Percentiles rank a stretch among this genome's conserved stretches.
These are phyloP conservation scores for Heracleum sosnowskyi DNA, from an alignment of 129 eudicot species.

Conservation along the genomic window DNA sequence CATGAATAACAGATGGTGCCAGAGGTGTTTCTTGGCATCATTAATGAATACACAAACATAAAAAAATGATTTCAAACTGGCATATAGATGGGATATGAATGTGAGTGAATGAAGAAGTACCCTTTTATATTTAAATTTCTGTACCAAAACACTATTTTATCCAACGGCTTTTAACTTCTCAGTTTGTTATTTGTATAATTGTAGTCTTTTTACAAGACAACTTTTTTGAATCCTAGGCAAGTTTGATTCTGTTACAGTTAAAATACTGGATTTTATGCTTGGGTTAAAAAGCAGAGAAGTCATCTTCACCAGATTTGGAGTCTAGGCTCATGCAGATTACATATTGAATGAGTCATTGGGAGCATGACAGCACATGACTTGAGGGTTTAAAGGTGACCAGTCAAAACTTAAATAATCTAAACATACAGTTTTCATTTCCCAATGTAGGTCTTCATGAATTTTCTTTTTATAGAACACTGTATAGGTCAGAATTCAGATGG, in stretches of 20 bases:
- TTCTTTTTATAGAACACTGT: not conserved
- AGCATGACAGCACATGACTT: slow-evolving; percentile 27
- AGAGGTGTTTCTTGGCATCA: slow-evolving; percentile 57
- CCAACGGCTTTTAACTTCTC: not conserved
- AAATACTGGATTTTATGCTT: slow-evolving; percentile 19
- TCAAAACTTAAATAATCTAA: slow-evolving; percentile 12
- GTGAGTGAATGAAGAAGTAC: slow-evolving; percentile 41
- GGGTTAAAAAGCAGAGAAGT: slow-evolving; percentile 30
- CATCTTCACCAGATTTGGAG: slow-evolving; percentile 41
- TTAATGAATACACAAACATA: slow-evolving; percentile 32
- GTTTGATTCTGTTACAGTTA: slow-evolving; percentile 22
- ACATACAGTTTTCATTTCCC: slow-evolving; percentile 8
- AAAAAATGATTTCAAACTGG: slow-evolving; percentile 38
- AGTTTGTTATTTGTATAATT: not conserved
- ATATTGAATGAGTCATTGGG: slow-evolving; percentile 2
- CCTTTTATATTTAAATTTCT: slow-evolving; percentile 12
- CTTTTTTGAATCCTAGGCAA: slow-evolving; percentile 40
- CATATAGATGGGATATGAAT: slow-evolving; percentile 52
- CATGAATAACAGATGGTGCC: slow-evolving; percentile 40
- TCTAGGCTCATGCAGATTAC: slow-evolving; percentile 11
- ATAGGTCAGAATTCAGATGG: not conserved
- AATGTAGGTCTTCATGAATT: slow-evolving; percentile 4
- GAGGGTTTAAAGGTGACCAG: slow-evolving; percentile 23
- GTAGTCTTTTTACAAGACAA: slow-evolving; percentile 13
- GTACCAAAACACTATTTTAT: not conserved